Evolutionary conservation across 2,329 filamentous ascomycete species (phyloP).

Genomic region (Ascochyta rabiei): DNA sequence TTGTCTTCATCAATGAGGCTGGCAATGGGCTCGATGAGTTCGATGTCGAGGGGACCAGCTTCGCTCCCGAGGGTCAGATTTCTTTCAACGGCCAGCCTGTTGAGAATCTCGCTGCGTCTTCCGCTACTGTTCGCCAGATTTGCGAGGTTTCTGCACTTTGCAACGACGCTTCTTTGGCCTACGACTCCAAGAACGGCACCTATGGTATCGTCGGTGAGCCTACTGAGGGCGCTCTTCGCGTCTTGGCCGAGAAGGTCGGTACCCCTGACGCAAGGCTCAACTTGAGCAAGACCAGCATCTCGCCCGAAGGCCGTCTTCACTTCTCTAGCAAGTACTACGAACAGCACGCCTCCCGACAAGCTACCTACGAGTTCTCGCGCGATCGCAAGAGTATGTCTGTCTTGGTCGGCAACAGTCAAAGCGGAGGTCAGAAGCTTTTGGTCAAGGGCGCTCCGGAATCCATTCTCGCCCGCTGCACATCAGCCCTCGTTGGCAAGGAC

Average conservation of each 20-base stretch:
- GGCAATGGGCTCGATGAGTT: conserved; percentile 82
- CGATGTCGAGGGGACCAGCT: conserved; percentile 90
- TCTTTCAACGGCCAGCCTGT: conserved; percentile 70
- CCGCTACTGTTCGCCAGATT: conserved; percentile 80
- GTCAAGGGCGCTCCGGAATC: conserved; percentile 97
- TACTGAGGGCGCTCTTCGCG: conserved; percentile 90
- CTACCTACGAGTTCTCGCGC: conserved; percentile 95
- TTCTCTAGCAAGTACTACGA: conserved; percentile 86
- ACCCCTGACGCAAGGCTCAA: conserved; percentile 71
- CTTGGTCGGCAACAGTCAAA: conserved; percentile 68
- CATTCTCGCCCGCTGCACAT: conserved; percentile 88
- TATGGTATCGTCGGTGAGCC: conserved; percentile 91
- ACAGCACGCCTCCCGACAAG: conserved; percentile 72
- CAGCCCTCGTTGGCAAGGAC: conserved; percentile 76
- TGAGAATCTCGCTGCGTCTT: conserved; percentile 71
- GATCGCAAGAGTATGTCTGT: conserved; percentile 99
- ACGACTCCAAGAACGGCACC: conserved; percentile 74
- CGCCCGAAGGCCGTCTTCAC: conserved; percentile 70
- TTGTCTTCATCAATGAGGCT: conserved; percentile 79
- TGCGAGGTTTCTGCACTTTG: conserved; percentile 74
- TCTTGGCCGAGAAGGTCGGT: conserved; percentile 92
- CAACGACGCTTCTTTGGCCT: conserved; percentile 84
- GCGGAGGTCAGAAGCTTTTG: conserved; percentile 76
- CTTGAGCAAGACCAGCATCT: conserved; percentile 54
- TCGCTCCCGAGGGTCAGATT: conserved; percentile 80